These are phyloP conservation scores for Jatropha curcas DNA, from an alignment of 345 rosid species.

Conservation along the genomic window DNA sequence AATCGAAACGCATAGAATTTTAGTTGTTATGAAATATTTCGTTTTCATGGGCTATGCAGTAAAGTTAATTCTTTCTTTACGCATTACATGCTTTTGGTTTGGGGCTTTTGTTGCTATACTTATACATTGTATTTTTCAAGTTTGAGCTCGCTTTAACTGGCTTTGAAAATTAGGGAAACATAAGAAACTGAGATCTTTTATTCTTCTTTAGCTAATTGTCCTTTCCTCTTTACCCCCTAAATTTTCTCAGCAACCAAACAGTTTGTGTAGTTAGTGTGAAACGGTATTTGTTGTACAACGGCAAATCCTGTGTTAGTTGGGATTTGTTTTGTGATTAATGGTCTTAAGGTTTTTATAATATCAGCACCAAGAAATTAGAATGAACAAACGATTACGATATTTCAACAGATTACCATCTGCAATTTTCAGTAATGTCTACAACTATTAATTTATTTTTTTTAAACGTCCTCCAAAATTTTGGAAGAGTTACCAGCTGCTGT, in stretches of 20 bases:
- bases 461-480: not conserved
- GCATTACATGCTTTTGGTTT: not conserved
- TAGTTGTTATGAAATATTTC: no score
- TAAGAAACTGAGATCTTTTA: not conserved
- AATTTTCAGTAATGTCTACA: no score
- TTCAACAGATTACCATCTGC: no score
- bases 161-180: not conserved
- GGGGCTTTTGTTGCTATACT: not conserved
- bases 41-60: no score
- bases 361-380: not conserved
- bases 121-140: not conserved
- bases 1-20: no score
- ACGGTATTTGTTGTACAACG: not conserved
- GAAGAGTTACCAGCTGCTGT: not conserved
- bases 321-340: not conserved
- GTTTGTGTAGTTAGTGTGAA: not conserved
- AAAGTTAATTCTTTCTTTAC: no score
- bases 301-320: not conserved
- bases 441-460: not conserved
- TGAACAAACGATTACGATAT: not conserved
- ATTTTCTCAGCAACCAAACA: not conserved
- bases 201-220: not conserved
- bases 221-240: not conserved
- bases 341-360: not conserved
- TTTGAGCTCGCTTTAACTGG: not conserved